A percentile compares a stretch with the other conserved stretches of the same genome.
Evolutionary conservation across 2,329 filamentous ascomycete genomes (phyloP).

Genomic region (Venturiaceae sp.): DNA sequence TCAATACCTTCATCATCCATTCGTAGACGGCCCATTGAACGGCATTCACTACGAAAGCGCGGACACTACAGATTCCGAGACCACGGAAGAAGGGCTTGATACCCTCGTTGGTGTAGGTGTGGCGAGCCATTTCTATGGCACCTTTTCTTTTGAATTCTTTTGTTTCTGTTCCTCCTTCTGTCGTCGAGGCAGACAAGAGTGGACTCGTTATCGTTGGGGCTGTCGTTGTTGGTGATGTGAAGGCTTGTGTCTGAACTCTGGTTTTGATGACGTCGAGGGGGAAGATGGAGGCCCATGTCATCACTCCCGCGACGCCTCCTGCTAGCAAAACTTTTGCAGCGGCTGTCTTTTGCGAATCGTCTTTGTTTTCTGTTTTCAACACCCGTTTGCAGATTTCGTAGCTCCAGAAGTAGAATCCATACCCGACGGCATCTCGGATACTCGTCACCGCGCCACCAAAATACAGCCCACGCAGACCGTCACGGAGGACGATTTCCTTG

Average conservation of each 20-base stretch:
- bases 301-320: slow-evolving; percentile 76
- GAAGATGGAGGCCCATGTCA: slow-evolving; percentile 85
- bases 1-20: slow-evolving; percentile 57
- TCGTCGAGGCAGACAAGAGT: neutral
- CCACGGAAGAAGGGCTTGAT: slow-evolving; percentile 72
- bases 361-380: slow-evolving; percentile 35
- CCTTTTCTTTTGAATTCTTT: slow-evolving; percentile 29
- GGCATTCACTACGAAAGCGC: slow-evolving; percentile 89
- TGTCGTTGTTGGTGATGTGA: neutral
- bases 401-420: slow-evolving; percentile 94
- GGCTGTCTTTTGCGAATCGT: slow-evolving; percentile 32
- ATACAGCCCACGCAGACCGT: slow-evolving; percentile 64
- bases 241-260: slow-evolving; percentile 57
- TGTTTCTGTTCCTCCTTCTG: slow-evolving; percentile 10
- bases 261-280: slow-evolving; percentile 91
- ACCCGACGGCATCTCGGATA: slow-evolving; percentile 79
- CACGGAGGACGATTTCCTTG: slow-evolving; percentile 39
- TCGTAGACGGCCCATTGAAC: slow-evolving; percentile 90
- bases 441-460: slow-evolving; percentile 74
- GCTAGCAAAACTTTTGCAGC: slow-evolving; percentile 60
- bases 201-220: neutral
- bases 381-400: slow-evolving; percentile 67
- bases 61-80: slow-evolving; percentile 68
- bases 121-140: slow-evolving; percentile 53
- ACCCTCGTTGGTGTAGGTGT: slow-evolving; percentile 63